A percentile compares a stretch with the other conserved stretches of the same genome.
These are phyloP conservation scores for Dothistroma pini DNA, from an alignment of 2,329 filamentous ascomycete species.

Conservation along the genomic window DNA sequence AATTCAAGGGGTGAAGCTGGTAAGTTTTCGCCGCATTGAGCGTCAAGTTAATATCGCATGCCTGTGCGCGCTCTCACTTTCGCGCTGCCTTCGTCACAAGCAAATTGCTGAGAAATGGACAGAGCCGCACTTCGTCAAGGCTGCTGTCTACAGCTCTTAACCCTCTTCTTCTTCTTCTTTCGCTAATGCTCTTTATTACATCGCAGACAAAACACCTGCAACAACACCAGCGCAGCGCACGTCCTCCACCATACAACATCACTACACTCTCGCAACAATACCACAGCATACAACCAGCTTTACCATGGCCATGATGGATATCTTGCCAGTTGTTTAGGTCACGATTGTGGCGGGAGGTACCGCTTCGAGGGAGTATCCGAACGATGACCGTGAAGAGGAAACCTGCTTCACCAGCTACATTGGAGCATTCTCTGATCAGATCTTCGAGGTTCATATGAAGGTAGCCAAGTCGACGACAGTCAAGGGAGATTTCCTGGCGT, in stretches of 20 bases:
- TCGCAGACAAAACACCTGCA: background rate
- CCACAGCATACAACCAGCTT: background rate
- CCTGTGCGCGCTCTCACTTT: background rate
- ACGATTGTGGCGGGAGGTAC: conserved; percentile 15
- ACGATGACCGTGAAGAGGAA: conserved; percentile 10
- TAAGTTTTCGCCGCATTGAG: too few relatives aligned
- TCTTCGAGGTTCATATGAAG: conserved; percentile 17
- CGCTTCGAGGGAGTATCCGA: conserved; percentile 20
- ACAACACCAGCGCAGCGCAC: background rate
- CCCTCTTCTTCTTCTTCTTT: background rate
- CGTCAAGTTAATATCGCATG: background rate
- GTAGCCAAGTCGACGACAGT: background rate
- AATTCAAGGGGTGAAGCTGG: too few relatives aligned
- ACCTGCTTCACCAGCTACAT: conserved; percentile 19
- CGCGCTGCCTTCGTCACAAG: background rate
- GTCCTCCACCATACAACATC: background rate
- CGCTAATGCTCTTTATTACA: background rate
- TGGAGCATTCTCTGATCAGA: conserved; percentile 17
- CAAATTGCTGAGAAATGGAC: background rate
- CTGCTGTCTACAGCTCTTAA: background rate
- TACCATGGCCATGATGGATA: conserved; percentile 20
- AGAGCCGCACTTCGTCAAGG: background rate
- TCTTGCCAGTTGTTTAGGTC: conserved; percentile 22
- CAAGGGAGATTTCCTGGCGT: conserved; percentile 9
- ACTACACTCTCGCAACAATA: background rate